A percentile compares a stretch with the other conserved stretches of the same genome.
These are phyloP conservation scores for Hypoxylon sp. DNA, from an alignment of 2,329 filamentous ascomycete species.

Conservation along the genomic window DNA sequence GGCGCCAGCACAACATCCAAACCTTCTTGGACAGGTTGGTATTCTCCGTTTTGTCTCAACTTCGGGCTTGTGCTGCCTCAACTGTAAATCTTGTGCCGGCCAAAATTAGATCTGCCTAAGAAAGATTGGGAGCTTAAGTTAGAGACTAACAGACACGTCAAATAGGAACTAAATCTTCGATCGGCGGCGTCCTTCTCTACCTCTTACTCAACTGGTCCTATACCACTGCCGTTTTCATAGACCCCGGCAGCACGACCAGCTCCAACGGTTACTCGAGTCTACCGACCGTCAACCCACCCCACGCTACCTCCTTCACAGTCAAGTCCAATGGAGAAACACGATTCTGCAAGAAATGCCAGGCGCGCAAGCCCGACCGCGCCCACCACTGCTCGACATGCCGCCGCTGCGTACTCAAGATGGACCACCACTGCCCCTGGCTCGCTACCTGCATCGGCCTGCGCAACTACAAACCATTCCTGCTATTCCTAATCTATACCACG, in stretches of 20 bases:
- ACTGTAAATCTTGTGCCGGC: too few relatives aligned
- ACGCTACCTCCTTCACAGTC: slow-evolving; percentile 84
- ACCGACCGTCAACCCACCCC: slow-evolving; percentile 74
- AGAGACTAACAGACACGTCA: slow-evolving; percentile 16
- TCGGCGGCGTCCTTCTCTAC: slow-evolving; percentile 78
- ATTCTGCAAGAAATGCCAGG: slow-evolving; percentile 98
- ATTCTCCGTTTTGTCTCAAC: background rate
- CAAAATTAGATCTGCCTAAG: background rate
- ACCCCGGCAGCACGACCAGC: slow-evolving; percentile 79
- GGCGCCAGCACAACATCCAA: slow-evolving; percentile 68
- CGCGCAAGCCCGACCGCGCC: slow-evolving; percentile 91
- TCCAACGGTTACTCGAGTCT: slow-evolving; percentile 81
- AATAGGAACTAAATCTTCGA: slow-evolving; percentile 66
- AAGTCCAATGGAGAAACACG: slow-evolving; percentile 88
- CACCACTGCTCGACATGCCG: slow-evolving; percentile 97
- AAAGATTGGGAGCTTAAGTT: background rate
- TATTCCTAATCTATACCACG: slow-evolving; percentile 91
- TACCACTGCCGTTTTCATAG: slow-evolving; percentile 91
- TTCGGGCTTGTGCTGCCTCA: background rate
- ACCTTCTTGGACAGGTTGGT: slow-evolving; percentile 68
- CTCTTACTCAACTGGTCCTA: slow-evolving; percentile 87
- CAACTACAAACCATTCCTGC: slow-evolving; percentile 95
- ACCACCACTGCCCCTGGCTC: slow-evolving; percentile 98
- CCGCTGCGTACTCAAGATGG: slow-evolving; percentile 98
- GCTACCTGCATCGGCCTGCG: slow-evolving; percentile 92